Conservation (phyloP, 192 early-diverging fungal species). For the Coemansia sp. region DNA sequence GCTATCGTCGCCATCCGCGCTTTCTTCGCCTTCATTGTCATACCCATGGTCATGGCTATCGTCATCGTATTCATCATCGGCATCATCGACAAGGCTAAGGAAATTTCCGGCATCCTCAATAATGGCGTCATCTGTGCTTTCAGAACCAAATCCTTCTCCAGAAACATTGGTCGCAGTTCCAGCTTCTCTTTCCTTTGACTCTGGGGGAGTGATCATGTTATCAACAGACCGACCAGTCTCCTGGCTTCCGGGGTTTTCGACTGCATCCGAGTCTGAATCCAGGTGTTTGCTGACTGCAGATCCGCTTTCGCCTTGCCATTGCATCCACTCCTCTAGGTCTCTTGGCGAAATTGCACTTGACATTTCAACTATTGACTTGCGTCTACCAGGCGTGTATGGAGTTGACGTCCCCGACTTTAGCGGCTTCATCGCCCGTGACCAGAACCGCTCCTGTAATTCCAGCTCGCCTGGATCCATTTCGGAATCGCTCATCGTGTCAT, state of each 20-base stretch:
- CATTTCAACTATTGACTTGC: conserved; percentile 44
- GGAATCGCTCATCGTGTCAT: conserved; percentile 38
- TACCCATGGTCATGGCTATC: too few relatives aligned
- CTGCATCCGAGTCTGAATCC: neutral
- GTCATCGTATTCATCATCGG: neutral
- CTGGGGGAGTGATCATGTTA: conserved; percentile 24
- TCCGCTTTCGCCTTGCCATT: conserved; percentile 35
- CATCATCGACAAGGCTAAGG: neutral
- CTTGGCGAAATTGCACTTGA: conserved; percentile 42
- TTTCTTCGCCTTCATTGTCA: neutral
- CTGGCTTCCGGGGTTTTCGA: neutral
- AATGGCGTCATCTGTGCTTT: neutral
- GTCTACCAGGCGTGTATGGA: conserved; percentile 45
- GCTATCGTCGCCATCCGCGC: conserved; percentile 11
- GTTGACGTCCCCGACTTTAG: conserved; percentile 40
- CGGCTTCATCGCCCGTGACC: conserved; percentile 52
- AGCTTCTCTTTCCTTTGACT: conserved; percentile 17
- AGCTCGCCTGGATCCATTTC: conserved; percentile 36
- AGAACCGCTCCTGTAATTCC: conserved; percentile 41
- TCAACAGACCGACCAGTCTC: neutral
- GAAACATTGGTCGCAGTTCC: neutral
- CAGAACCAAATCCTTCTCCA: neutral
- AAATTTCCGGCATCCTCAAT: too few relatives aligned
- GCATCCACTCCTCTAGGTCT: conserved; percentile 54
- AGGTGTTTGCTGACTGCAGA: neutral